Base-by-base conservation (phyloP, 2,329 filamentous ascomycete species). In the Neonectria neomacrospora region DNA sequence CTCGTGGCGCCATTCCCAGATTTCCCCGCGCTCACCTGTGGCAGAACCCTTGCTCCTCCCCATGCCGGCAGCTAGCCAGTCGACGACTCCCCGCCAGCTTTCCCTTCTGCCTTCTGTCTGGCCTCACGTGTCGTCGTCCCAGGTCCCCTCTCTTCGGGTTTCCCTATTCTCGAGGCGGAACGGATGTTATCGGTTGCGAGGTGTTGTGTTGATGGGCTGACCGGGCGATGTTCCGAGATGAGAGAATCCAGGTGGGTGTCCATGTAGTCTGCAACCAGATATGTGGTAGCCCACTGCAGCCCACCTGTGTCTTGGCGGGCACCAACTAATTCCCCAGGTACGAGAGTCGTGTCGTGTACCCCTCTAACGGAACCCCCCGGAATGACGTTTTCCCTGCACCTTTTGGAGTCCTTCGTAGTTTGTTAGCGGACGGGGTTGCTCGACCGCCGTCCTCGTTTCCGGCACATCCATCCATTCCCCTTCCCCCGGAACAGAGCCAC, bases 201-300 rank as follows among this genome's bases (percentile, higher is more conserved):
- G 54, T 62, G 59, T 52, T 52, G 54, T 54, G 60, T 63, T 54
- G 42, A 58, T 63, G 60, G 54, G 51, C 54, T 63, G 60, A 63
- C 60, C 50, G 42, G 60, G 16, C 20, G 3, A 26, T 16, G 42
- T 22, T 34, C 60, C 54, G 54, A 54, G 54, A 50, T 63, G 50
- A 63, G 54, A 58, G 48, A 12, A 37, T 22, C 18, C 37, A 16
- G n/a, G 32, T 34, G 32, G 39, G 52, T 47, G 41, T 34, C 20
- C 26, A 26, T 26, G 23, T 26, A 6, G 23, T 3, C 23, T 26
- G 23, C 23, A 26, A 26, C 6, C 6, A 6, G 23, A 6, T 3
- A 6, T 26, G 23, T 6, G 23, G 23, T 6, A 50, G 14, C 7
- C 26, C 26, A 32, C 45, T 20, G 45, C 10, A 50, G 18, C 20